These are phyloP conservation scores for Hemileccinum rubropunctum DNA, from an alignment of 768 basidiomycete genomes.

Conservation along the genomic window DNA sequence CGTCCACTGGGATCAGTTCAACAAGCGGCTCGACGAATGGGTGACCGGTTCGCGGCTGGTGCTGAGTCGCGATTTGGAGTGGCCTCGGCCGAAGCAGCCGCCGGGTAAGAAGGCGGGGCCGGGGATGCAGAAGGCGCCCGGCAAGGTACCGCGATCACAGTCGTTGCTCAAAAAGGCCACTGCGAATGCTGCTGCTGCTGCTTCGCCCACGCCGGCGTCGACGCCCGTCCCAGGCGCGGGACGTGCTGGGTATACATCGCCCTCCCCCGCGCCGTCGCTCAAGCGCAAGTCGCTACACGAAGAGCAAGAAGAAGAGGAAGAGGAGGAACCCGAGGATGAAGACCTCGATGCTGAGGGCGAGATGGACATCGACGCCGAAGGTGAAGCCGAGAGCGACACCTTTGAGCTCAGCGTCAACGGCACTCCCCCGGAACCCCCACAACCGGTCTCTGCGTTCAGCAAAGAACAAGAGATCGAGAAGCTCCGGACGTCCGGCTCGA, in stretches of 20 bases:
- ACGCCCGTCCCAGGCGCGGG: conserved; percentile 36
- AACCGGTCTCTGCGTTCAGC: conserved; percentile 68
- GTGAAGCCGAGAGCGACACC: conserved; percentile 56
- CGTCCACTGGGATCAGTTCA: conserved; percentile 98
- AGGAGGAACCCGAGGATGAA: conserved; percentile 48
- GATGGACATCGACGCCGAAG: conserved; percentile 48
- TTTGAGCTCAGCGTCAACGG: conserved; percentile 59
- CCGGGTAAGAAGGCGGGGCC: conserved; percentile 53
- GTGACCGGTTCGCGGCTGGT: conserved; percentile 85
- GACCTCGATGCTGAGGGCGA: conserved; percentile 48
- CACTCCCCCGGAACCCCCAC: conserved; percentile 46
- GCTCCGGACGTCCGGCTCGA: conserved; percentile 93
- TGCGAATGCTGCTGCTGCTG: conserved; percentile 62
- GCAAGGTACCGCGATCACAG: conserved; percentile 59
- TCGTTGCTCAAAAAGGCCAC: conserved; percentile 69
- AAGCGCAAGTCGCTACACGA: conserved; percentile 71
- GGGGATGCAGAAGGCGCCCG: conserved; percentile 50
- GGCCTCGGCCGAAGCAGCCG: conserved; percentile 84
- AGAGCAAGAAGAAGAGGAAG: conserved; percentile 60
- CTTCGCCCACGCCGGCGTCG: conserved; percentile 58
- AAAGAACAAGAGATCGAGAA: conserved; percentile 99
- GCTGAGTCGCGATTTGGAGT: conserved; percentile 83
- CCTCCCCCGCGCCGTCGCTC: conserved; percentile 56
- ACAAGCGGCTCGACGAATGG: conserved; percentile 99
- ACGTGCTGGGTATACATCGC: conserved; percentile 41